Evolutionary conservation across 2,329 filamentous ascomycete genomes (phyloP).

Genomic region (Myrmaecium sp.): DNA sequence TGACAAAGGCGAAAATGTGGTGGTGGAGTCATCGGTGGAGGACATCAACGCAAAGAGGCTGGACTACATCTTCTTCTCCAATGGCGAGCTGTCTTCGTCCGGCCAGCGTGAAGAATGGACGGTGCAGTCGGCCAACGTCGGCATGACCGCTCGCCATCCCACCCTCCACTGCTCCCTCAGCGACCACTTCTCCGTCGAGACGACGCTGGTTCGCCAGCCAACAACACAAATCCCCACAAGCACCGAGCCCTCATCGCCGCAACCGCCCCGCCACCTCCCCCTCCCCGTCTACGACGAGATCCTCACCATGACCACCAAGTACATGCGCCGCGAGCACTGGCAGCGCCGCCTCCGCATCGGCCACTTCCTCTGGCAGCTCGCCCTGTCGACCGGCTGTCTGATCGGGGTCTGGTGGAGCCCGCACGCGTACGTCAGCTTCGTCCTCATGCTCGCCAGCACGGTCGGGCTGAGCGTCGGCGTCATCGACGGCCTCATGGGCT

Average conservation of each 20-base stretch:
- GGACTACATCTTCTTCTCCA: slow-evolving; percentile 76
- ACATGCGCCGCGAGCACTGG: slow-evolving; percentile 50
- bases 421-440: slow-evolving; percentile 57
- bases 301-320: slow-evolving; percentile 49
- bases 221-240: no score
- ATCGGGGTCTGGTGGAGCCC: slow-evolving; percentile 78
- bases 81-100: slow-evolving; percentile 12
- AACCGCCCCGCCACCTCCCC: slow-evolving; percentile 19
- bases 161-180: slow-evolving; percentile 71
- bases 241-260: slow-evolving; percentile 6
- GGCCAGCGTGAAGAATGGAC: slow-evolving; percentile 39
- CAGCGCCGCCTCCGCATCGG: slow-evolving; percentile 55
- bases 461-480: slow-evolving; percentile 59
- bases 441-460: slow-evolving; percentile 65
- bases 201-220: slow-evolving; percentile 46
- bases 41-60: slow-evolving; percentile 72
- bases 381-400: slow-evolving; percentile 55
- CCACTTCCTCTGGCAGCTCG: slow-evolving; percentile 55
- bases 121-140: slow-evolving; percentile 53
- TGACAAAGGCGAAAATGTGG: slow-evolving; percentile 44
- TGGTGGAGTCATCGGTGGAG: slow-evolving; percentile 44
- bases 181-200: slow-evolving; percentile 86
- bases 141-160: slow-evolving; percentile 69
- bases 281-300: slow-evolving; percentile 52
- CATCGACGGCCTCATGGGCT: slow-evolving; percentile 69